These are phyloP conservation scores for Phaeosphaeriaceae sp. DNA, from an alignment of 2,329 filamentous ascomycete genomes.

Conservation along the genomic window DNA sequence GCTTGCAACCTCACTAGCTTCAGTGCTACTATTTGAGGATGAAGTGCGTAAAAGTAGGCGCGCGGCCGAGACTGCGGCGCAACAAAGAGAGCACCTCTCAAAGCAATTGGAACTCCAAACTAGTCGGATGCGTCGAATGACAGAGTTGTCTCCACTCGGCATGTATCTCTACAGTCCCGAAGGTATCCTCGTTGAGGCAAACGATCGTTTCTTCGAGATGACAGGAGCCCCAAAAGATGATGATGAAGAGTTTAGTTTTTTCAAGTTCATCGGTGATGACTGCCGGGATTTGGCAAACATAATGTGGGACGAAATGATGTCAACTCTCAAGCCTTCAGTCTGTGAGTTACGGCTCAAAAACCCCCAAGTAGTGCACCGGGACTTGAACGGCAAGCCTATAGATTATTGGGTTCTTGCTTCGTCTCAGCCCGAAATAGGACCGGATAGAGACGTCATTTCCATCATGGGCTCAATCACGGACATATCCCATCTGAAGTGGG, in stretches of 20 bases:
- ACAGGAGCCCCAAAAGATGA: conserved; percentile 51
- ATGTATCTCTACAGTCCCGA: conserved; percentile 47
- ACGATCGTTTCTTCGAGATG: conserved; percentile 58
- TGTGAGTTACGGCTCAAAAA: conserved; percentile 54
- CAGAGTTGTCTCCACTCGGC: conserved; percentile 40
- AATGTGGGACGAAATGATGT: conserved; percentile 50
- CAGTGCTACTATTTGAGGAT: conserved; percentile 41
- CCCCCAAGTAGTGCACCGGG: conserved; percentile 35
- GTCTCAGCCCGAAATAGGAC: conserved; percentile 34
- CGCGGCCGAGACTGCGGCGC: conserved; percentile 33
- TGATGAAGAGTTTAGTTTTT: conserved; percentile 52
- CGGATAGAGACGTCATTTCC: conserved; percentile 32
- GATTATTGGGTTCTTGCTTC: conserved; percentile 54
- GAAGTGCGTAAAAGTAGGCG: conserved; percentile 37
- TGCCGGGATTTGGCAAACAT: conserved; percentile 41
- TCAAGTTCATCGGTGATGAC: conserved; percentile 49
- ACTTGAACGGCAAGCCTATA: conserved; percentile 48
- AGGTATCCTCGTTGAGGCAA: conserved; percentile 51
- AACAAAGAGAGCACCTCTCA: conserved; percentile 37
- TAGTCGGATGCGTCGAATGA: conserved; percentile 44
- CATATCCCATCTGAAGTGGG: conserved; percentile 45
- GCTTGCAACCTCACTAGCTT: conserved; percentile 42
- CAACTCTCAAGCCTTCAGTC: conserved; percentile 46
- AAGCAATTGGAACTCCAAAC: conserved; percentile 38
- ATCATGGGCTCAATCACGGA: conserved; percentile 42